Conservation (phyloP, 306 rosid genomes). For the Psophocarpus tetragonolobus region DNA sequence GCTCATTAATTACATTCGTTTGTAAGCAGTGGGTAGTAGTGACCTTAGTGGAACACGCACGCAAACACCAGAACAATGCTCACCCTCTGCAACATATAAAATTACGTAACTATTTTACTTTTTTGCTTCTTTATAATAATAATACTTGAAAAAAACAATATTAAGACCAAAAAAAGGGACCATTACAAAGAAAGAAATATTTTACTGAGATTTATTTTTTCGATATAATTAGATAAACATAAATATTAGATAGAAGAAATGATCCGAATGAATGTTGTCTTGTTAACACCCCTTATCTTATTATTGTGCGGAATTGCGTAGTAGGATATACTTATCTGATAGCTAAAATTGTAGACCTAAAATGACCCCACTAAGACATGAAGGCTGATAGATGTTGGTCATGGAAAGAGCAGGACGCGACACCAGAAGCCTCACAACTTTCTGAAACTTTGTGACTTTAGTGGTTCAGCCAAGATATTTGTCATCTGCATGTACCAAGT, state of each 20-base stretch:
- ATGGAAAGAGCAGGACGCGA: slow-evolving; percentile 22
- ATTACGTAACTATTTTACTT: neutral
- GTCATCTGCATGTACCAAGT: neutral
- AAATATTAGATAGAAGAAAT: neutral
- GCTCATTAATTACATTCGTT: neutral
- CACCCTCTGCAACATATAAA: neutral
- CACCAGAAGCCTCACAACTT: slow-evolving; percentile 21
- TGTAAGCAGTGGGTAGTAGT: slow-evolving; percentile 17
- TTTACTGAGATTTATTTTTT: neutral
- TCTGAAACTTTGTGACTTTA: slow-evolving; percentile 1
- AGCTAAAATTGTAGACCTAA: neutral
- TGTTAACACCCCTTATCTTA: slow-evolving; percentile 4
- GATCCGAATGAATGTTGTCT: neutral
- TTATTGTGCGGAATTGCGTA: slow-evolving; percentile 9
- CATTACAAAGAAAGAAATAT: neutral
- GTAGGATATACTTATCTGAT: slow-evolving; percentile 7
- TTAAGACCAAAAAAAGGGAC: neutral
- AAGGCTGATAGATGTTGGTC: slow-evolving; percentile 5
- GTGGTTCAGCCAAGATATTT: slow-evolving; percentile 15
- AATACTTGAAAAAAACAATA: neutral
- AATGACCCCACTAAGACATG: slow-evolving; percentile 14
- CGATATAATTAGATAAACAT: neutral
- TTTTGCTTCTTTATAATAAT: neutral
- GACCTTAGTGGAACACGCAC: slow-evolving; percentile 69
- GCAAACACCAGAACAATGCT: slow-evolving; percentile 44